These are phyloP conservation scores for Daldinia sp. DNA, from an alignment of 2,329 filamentous ascomycete genomes.

Conservation along the genomic window DNA sequence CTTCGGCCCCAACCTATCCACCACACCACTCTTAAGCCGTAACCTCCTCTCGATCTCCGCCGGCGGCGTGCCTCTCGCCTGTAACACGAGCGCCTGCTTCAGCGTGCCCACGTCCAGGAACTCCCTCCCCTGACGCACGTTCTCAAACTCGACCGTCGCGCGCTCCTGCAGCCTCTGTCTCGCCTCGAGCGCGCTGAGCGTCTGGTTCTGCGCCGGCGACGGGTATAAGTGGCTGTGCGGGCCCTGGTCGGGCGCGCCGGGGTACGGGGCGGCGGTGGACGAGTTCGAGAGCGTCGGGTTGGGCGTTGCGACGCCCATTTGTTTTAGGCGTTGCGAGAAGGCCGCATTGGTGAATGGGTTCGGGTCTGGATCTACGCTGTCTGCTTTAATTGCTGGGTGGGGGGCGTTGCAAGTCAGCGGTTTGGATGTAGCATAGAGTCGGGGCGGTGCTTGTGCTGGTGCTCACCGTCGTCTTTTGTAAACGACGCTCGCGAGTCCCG, in stretches of 20 bases:
- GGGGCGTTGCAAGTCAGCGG: slow-evolving; percentile 6
- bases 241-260: slow-evolving; percentile 25
- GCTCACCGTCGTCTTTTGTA: slow-evolving; percentile 53
- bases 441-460: neutral
- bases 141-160: slow-evolving; percentile 60
- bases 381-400: slow-evolving; percentile 55
- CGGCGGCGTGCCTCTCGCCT: slow-evolving; percentile 55
- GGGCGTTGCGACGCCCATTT: slow-evolving; percentile 68
- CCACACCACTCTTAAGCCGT: slow-evolving; percentile 59
- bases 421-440: neutral
- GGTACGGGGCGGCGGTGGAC: slow-evolving; percentile 56
- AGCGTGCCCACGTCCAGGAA: slow-evolving; percentile 63
- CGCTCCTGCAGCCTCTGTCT: slow-evolving; percentile 59
- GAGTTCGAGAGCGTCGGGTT: slow-evolving; percentile 67
- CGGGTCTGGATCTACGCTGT: slow-evolving; percentile 59
- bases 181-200: slow-evolving; percentile 63
- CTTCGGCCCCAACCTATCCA: slow-evolving; percentile 58
- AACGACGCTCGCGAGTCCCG: slow-evolving; percentile 41
- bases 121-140: slow-evolving; percentile 54
- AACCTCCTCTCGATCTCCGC: slow-evolving; percentile 62
- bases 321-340: slow-evolving; percentile 64
- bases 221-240: slow-evolving; percentile 39
- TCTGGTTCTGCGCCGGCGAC: slow-evolving; percentile 56
- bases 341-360: slow-evolving; percentile 52
- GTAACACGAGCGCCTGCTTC: slow-evolving; percentile 60